phyloP scores from a whole-genome alignment of 805 yeast species.

The Barnettozyma salicaria region DNA sequence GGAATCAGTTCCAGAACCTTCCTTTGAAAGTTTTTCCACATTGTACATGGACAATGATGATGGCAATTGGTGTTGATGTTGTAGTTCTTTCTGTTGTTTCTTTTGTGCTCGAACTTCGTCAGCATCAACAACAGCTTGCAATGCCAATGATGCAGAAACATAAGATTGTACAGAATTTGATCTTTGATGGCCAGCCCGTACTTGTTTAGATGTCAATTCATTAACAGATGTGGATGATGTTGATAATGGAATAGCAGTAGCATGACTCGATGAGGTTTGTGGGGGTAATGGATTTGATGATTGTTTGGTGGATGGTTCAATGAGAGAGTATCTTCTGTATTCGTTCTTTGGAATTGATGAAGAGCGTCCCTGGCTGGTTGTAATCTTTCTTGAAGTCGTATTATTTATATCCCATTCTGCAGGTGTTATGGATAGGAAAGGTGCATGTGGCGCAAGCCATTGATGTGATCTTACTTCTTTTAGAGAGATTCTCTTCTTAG shows the following conservation, averaged over 20 bases:
- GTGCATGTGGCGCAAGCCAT: slow-evolving; percentile 83
- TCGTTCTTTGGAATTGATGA: slow-evolving; percentile 15
- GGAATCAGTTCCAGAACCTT: slow-evolving; percentile 10
- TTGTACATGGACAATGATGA: slow-evolving; percentile 21
- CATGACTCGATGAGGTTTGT: slow-evolving; percentile 60
- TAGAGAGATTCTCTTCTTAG: slow-evolving; percentile 64
- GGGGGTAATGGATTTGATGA: slow-evolving; percentile 55
- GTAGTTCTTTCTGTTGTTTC: slow-evolving; percentile 1
- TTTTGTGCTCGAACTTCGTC: slow-evolving; percentile 32
- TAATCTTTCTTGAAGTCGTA: slow-evolving; percentile 13
- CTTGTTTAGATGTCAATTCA: slow-evolving; percentile 14
- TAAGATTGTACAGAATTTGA: slow-evolving; percentile 34
- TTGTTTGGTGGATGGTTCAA: slow-evolving; percentile 37
- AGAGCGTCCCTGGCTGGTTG: slow-evolving; percentile 18
- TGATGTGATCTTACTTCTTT: slow-evolving; percentile 71
- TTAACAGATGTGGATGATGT: slow-evolving; percentile 28
- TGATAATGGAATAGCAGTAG: slow-evolving; percentile 41
- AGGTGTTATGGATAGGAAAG: slow-evolving; percentile 78
- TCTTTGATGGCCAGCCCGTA: slow-evolving; percentile 30
- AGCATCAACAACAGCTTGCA: slow-evolving; percentile 70
- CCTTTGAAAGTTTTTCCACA: slow-evolving; percentile 13
- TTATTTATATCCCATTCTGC: slow-evolving; percentile 73
- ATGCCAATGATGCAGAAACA: slow-evolving; percentile 58
- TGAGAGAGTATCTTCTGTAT: slow-evolving; percentile 36
- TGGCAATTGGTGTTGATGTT: slow-evolving; percentile 6